Base-by-base conservation (phyloP, 1,284 basidiomycete genomes). In the Singerocomus inundabilis region DNA sequence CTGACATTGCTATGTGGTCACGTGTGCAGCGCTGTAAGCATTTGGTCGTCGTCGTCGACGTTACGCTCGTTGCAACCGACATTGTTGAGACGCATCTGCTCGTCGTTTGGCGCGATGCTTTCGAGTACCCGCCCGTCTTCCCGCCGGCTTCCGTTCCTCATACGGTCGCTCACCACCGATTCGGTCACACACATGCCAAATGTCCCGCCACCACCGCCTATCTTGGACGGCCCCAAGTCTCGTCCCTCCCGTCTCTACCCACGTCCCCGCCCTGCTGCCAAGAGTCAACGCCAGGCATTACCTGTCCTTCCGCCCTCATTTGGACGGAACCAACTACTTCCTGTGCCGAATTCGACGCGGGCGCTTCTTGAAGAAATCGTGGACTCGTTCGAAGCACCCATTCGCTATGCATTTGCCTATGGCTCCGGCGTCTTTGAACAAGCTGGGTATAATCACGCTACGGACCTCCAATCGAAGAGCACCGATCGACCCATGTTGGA, bases 361-460 rank as follows among this genome's bases (percentile, higher is more conserved):
- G 81, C 82, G 5, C 74, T 92, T n/a, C 76, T 93, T 18, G 86
- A 91, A 64, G 75, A 76, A 48, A 85, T 93, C 51, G 83, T 93
- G 40, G 70, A 73, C 24, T 76, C 82, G 50, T 96, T 96, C 63
- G 77, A 88, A 44, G 88, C 91, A 0, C 93, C 93, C 9, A 88
- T 95, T 34, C 83, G 92, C 24, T 95, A 94, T 71, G 93, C 93
- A 0, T 93, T 95, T 64, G 93, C 93, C 0, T 97, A 97, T 66
- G 93, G 93, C n/a, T 92, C 88, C 0, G 93, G 93, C 0, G 92
- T 96, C 2, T 96, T 96, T 59, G 84, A 88, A 58, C 93, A 94
- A 69, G 83, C 85, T 48, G 90, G 89, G 2, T 93, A 92, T 58
- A 55, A 66, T 2, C 53, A 48, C 9, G 24, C 50, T 3, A 10